Conservation (phyloP, 768 basidiomycete genomes). For the Dendrothele bispora region DNA sequence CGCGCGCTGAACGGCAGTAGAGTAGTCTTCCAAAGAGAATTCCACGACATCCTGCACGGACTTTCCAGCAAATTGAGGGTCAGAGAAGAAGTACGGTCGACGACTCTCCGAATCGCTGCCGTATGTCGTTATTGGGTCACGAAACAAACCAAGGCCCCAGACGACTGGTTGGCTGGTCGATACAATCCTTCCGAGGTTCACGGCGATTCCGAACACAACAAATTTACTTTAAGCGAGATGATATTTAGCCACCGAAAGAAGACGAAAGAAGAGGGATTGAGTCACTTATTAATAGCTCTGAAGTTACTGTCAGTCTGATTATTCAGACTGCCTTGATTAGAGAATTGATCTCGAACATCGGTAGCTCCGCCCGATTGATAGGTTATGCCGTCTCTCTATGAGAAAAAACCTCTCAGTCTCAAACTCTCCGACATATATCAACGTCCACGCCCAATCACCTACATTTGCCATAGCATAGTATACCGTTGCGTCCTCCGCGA, state of each 20-base stretch:
- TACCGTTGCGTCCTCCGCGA: slow-evolving; percentile 13
- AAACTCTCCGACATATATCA: background rate
- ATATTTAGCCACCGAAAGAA: too few relatives aligned
- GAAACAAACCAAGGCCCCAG: slow-evolving; percentile 8
- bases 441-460: background rate
- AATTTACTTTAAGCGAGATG: slow-evolving; percentile 35
- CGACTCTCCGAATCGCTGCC: slow-evolving; percentile 1
- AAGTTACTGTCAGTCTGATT: slow-evolving; percentile 39
- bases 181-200: slow-evolving; percentile 35
- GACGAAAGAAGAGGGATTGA: slow-evolving; percentile 15
- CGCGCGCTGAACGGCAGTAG: slow-evolving; percentile 35
- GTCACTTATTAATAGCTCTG: slow-evolving; percentile 31
- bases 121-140: background rate
- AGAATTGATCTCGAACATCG: slow-evolving; percentile 40
- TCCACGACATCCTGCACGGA: too few relatives aligned
- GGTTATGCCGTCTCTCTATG: slow-evolving; percentile 24
- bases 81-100: slow-evolving; percentile 6
- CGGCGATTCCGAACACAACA: slow-evolving; percentile 43
- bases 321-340: slow-evolving; percentile 33
- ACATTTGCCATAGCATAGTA: slow-evolving; percentile 6
- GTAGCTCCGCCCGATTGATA: slow-evolving; percentile 40
- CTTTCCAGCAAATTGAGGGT: too few relatives aligned
- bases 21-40: slow-evolving; percentile 40
- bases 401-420: too few relatives aligned
- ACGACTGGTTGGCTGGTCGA: slow-evolving; percentile 1